A percentile compares a stretch with the other conserved stretches of the same genome.
phyloP scores from a whole-genome alignment of 768 basidiomycete genomes.

The Mycena polygramma region DNA sequence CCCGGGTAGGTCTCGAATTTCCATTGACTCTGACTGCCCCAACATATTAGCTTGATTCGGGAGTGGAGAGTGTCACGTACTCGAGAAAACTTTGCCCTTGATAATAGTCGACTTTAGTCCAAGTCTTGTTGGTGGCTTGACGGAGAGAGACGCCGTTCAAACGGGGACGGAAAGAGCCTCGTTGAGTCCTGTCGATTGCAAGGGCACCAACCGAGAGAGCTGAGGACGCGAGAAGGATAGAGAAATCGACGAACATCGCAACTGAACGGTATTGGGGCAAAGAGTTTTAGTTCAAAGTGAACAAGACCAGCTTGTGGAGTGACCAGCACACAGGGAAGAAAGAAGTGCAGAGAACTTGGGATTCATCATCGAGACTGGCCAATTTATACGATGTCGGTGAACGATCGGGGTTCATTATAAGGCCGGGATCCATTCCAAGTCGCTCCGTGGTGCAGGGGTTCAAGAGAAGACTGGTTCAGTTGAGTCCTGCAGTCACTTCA shows the following conservation, averaged over 20 bases:
- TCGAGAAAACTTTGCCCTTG: constrained; percentile 59
- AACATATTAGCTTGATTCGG: no score
- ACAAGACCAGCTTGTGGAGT: constrained; percentile 25
- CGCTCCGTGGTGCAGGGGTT: no score
- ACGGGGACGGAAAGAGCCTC: constrained; percentile 4
- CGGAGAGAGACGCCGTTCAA: not conserved
- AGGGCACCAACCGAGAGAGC: not conserved
- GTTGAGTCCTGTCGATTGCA: not conserved
- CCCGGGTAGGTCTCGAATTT: constrained; percentile 55
- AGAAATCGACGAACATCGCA: not conserved
- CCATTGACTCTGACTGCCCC: constrained; percentile 44
- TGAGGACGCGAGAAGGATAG: constrained; percentile 1
- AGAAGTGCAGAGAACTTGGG: constrained; percentile 18
- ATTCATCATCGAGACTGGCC: not conserved
- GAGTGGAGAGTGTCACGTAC: constrained; percentile 42
- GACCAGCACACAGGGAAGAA: constrained; percentile 13
- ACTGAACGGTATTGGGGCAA: no score
- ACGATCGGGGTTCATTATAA: no score
- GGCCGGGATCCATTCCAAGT: no score
- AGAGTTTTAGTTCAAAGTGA: not conserved
- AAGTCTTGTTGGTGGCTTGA: constrained; percentile 22
- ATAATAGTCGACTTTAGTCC: constrained; percentile 39
- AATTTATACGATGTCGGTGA: constrained; percentile 7
- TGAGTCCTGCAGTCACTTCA: no score
- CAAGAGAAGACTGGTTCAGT: no score